phyloP scores from a whole-genome alignment of 2,329 filamentous ascomycete genomes.

The Hypoxylon sp. region DNA sequence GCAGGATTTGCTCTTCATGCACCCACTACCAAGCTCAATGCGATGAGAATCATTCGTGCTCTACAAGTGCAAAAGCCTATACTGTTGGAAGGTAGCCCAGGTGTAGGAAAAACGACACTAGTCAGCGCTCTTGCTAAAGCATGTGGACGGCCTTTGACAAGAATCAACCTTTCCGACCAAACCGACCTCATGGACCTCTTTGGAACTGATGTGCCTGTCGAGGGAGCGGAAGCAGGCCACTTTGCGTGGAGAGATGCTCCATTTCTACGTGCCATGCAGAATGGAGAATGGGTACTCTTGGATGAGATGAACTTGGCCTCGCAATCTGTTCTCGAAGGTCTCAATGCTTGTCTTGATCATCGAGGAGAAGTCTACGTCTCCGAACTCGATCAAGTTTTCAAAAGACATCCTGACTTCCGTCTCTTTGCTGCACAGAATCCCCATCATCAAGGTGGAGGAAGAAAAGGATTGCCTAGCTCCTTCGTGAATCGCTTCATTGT shows the following conservation, averaged over 20 bases:
- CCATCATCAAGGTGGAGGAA: slow-evolving; percentile 94
- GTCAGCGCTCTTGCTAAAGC: slow-evolving; percentile 86
- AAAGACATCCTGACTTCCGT: slow-evolving; percentile 89
- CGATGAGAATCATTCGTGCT: slow-evolving; percentile 90
- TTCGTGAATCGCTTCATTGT: slow-evolving; percentile 99
- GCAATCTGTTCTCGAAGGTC: slow-evolving; percentile 93
- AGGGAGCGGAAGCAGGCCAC: slow-evolving; percentile 89
- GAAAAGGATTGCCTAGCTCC: slow-evolving; percentile 93
- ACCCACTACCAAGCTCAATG: slow-evolving; percentile 89
- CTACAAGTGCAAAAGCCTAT: slow-evolving; percentile 92
- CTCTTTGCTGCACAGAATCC: slow-evolving; percentile 98
- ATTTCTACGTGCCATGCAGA: slow-evolving; percentile 96
- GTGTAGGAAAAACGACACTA: slow-evolving; percentile 96
- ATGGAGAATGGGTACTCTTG: slow-evolving; percentile 93
- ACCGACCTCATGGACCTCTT: slow-evolving; percentile 98
- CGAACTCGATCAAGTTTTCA: slow-evolving; percentile 94
- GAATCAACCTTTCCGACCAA: slow-evolving; percentile 98
- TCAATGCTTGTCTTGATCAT: slow-evolving; percentile 97
- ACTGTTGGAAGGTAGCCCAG: slow-evolving; percentile 95
- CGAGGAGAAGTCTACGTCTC: slow-evolving; percentile 96
- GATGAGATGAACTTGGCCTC: slow-evolving; percentile 99
- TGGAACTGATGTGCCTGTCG: slow-evolving; percentile 94
- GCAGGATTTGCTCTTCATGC: slow-evolving; percentile 84
- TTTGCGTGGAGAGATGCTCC: slow-evolving; percentile 97
- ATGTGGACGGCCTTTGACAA: slow-evolving; percentile 84